Evolutionary conservation across 2,329 filamentous ascomycete genomes (phyloP).

Genomic region (Onygenales sp.): DNA sequence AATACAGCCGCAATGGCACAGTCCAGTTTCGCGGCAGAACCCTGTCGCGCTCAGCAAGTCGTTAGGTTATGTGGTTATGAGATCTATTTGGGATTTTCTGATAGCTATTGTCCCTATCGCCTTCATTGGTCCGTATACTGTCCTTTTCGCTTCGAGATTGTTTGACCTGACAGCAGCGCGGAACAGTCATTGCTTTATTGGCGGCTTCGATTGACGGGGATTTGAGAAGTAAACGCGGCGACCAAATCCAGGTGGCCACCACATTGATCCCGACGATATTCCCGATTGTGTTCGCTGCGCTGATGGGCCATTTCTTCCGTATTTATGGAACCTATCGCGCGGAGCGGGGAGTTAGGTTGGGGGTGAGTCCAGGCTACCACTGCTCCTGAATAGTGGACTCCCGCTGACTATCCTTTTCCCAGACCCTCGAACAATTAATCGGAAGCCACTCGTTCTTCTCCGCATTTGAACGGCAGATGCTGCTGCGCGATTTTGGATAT

Average conservation of each 20-base stretch:
- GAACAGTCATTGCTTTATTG: neutral
- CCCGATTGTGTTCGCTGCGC: neutral
- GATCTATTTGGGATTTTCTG: neutral
- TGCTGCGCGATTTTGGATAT: neutral
- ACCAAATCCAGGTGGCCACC: neutral
- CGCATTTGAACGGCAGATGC: neutral
- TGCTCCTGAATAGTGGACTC: neutral
- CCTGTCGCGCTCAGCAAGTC: neutral
- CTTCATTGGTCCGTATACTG: neutral
- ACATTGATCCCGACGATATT: neutral
- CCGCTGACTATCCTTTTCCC: neutral
- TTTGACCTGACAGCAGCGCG: neutral
- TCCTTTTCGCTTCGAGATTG: neutral
- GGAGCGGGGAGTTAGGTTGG: neutral
- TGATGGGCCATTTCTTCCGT: conserved; percentile 2
- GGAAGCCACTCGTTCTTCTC: conserved; percentile 1
- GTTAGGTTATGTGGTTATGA: neutral
- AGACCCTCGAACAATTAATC: neutral
- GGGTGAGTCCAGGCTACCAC: neutral
- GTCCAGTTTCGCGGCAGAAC: neutral
- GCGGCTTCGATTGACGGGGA: neutral
- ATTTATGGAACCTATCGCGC: conserved; percentile 1
- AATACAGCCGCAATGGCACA: too few species aligned
- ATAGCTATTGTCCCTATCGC: neutral
- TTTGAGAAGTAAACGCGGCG: neutral